These are phyloP conservation scores for Diutina siamensis DNA, from an alignment of 1,139 yeast species.

Conservation along the genomic window DNA sequence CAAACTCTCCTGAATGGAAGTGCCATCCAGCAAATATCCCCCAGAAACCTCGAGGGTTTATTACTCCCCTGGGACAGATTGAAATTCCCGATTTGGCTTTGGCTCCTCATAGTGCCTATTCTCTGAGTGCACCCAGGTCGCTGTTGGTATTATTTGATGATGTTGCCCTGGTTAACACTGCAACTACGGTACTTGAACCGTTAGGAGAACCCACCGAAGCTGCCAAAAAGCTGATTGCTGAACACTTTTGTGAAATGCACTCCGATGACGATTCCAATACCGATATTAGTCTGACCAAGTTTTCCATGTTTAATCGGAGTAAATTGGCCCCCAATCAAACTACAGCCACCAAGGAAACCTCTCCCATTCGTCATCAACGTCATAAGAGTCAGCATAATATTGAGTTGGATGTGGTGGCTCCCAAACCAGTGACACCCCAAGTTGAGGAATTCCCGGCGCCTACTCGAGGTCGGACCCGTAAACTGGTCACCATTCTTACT, in stretches of 20 bases:
- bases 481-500: not conserved
- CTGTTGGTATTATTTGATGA: conserved; percentile 5
- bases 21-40: not conserved
- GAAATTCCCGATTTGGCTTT: conserved; percentile 1
- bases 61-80: not conserved
- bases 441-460: no score
- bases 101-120: not conserved
- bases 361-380: conserved; percentile 1
- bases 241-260: conserved; percentile 1
- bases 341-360: not conserved
- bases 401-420: not conserved
- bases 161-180: not conserved
- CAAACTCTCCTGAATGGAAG: not conserved
- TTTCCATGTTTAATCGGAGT: conserved; percentile 1
- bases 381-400: not conserved
- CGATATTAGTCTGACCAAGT: not conserved
- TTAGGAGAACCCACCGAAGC: not conserved
- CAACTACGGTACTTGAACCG: not conserved
- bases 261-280: conserved; percentile 1
- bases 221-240: not conserved
- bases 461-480: not conserved
- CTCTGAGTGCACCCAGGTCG: not conserved
- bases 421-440: no score
- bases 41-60: not conserved
- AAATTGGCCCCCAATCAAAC: not conserved